Evolutionary conservation across 192 early-diverging fungal species (phyloP).

Genomic region (Coemansia asiatica): DNA sequence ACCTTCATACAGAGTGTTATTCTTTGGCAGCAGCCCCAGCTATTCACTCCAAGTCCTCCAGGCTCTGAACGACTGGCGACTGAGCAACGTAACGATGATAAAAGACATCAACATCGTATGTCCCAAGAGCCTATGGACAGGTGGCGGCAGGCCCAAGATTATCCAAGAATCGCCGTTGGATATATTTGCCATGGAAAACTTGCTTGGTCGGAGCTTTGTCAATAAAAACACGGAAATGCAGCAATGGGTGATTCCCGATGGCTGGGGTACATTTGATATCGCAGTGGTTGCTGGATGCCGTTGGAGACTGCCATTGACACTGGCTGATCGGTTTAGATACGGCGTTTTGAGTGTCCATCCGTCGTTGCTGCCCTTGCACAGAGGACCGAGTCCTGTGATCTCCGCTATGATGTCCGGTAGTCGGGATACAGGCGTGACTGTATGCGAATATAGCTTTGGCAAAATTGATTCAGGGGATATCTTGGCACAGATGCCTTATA

Average conservation of each 20-base stretch:
- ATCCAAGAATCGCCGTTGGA: not conserved
- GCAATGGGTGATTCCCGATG: not conserved
- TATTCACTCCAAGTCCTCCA: not conserved
- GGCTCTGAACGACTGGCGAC: not conserved
- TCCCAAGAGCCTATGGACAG: not conserved
- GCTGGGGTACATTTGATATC: not conserved
- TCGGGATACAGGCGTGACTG: conserved; percentile 76
- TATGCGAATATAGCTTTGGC: conserved; percentile 70
- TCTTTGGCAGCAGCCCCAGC: not conserved
- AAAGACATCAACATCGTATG: not conserved
- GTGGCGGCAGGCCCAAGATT: not conserved
- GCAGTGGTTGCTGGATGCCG: not conserved
- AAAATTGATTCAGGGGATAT: conserved; percentile 78
- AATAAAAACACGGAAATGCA: not conserved
- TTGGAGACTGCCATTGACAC: not conserved
- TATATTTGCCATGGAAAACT: not conserved
- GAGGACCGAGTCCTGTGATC: conserved; percentile 83
- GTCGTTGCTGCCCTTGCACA: conserved; percentile 83
- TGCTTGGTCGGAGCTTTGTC: not conserved
- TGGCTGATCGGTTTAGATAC: conserved; percentile 62
- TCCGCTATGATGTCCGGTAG: conserved; percentile 76
- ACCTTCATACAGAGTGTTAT: not conserved
- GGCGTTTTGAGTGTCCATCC: conserved; percentile 83
- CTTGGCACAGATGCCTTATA: conserved; percentile 58
- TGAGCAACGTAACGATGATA: not conserved